Percentiles rank a stretch among this genome's conserved stretches.
These are phyloP conservation scores for Geranium incanum DNA, from an alignment of 441 rosid species.

Conservation along the genomic window DNA sequence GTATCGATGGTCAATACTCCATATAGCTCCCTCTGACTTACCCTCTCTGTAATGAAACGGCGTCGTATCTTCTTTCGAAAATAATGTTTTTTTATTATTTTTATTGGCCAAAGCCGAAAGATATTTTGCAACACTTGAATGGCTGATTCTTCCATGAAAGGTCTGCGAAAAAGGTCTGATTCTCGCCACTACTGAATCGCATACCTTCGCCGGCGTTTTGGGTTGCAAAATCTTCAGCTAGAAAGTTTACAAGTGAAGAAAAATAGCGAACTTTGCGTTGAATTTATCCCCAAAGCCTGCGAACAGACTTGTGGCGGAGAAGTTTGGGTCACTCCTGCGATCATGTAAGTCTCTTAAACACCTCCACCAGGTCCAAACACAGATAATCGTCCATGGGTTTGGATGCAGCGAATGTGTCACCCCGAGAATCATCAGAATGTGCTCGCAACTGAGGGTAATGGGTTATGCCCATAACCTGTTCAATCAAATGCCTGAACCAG, in stretches of 20 bases:
- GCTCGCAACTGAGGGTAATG: slow-evolving; percentile 23
- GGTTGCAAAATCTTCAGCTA: neutral
- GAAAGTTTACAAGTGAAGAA: neutral
- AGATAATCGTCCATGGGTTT: slow-evolving; percentile 33
- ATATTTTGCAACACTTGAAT: neutral
- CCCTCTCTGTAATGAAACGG: neutral
- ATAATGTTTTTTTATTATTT: neutral
- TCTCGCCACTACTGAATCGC: neutral
- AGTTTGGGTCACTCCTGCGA: slow-evolving; percentile 38
- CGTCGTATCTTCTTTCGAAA: neutral
- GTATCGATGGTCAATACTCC: neutral
- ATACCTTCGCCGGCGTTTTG: neutral
- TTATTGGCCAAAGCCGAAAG: neutral
- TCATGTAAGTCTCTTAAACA: slow-evolving; percentile 48
- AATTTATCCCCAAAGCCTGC: slow-evolving; percentile 25
- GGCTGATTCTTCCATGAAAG: slow-evolving; percentile 1
- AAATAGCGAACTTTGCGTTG: neutral
- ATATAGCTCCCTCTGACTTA: neutral
- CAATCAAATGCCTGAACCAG: slow-evolving; percentile 48
- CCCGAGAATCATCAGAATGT: slow-evolving; percentile 38
- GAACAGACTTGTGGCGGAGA: slow-evolving; percentile 38
- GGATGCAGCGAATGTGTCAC: slow-evolving; percentile 31
- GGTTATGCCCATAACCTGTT: slow-evolving; percentile 45
- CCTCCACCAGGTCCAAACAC: slow-evolving; percentile 51
- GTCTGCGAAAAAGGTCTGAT: neutral